A percentile compares a stretch with the other conserved stretches of the same genome.
Evolutionary conservation across 2,329 filamentous ascomycete species (phyloP).

Genomic region (Verticillium klebahnii): DNA sequence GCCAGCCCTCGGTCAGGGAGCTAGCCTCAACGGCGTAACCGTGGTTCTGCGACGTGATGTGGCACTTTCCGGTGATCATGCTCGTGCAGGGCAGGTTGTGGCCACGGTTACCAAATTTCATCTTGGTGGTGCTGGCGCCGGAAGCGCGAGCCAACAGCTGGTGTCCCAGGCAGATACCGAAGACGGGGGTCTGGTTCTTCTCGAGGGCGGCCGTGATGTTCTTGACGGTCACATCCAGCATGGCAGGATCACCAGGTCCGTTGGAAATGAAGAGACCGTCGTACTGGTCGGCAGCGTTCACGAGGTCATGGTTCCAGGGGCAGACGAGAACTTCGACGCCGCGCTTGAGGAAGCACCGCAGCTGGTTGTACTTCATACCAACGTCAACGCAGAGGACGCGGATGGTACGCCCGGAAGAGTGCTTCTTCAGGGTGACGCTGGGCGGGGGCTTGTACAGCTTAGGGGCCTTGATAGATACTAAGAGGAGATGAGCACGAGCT

Average conservation of each 20-base stretch:
- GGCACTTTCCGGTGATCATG: constrained; percentile 90
- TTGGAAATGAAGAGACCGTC: constrained; percentile 98
- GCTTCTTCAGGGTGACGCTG: constrained; percentile 63
- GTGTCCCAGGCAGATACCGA: constrained; percentile 94
- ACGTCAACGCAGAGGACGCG: constrained; percentile 93
- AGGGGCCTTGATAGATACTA: constrained; percentile 85
- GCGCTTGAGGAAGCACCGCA: constrained; percentile 84
- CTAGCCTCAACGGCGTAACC: constrained; percentile 86
- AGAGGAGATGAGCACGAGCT: constrained; percentile 32
- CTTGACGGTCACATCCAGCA: constrained; percentile 73
- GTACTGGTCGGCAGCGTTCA: constrained; percentile 72
- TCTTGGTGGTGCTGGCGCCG: constrained; percentile 82
- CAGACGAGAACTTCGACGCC: constrained; percentile 93
- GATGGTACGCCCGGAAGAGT: constrained; percentile 81
- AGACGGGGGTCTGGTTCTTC: constrained; percentile 79
- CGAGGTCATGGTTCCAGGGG: constrained; percentile 94
- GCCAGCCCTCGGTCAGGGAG: constrained; percentile 74
- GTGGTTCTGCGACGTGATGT: constrained; percentile 99
- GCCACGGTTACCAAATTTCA: constrained; percentile 99
- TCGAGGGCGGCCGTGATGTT: constrained; percentile 73
- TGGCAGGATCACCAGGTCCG: constrained; percentile 90
- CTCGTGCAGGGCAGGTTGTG: constrained; percentile 98
- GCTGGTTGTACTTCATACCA: constrained; percentile 96
- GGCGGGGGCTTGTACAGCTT: constrained; percentile 78
- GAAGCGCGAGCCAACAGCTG: constrained; percentile 86